Evolutionary conservation across 345 rosid species (phyloP), one percentile per base, ranked within the genome.

Genomic region (Hypericum perforatum): DNA sequence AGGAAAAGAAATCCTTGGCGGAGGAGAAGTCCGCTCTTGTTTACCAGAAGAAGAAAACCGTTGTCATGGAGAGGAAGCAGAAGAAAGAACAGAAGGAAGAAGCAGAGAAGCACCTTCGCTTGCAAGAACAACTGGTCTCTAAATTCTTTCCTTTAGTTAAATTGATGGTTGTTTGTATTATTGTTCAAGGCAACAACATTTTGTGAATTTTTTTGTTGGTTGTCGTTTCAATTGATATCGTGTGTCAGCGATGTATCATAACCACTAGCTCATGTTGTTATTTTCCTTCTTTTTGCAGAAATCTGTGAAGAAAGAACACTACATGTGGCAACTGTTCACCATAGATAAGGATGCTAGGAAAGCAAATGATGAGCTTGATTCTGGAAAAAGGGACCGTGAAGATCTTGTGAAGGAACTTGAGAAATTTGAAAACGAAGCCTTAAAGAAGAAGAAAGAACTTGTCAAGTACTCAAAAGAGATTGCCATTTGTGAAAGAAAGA

Each of bases 11-110:
- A 56, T 88, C 76, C n/a, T 61, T 46, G 16, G 98, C 98, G 8
- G 98, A 88, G 69, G 94, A 88, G 62, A 92, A 80, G 57, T 77
- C 94, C 14, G 94, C 89, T 0, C 84, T 83, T 68, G 69, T 70
- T 16, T 92, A 83, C 68, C 96, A 88, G 80, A 85, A 79, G 51
- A 92, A 92, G 76, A 80, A 81, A 73, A 82, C 90, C 0, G 52
- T 88, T 7, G 86, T 80, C 7, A 54, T 70, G 61, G 98, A 92
- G 78, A 80, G 95, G 79, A 92, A 92, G 73, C 91, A 83, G 67
- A 92, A 92, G 82, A 92, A 92, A 75, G 97, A 82, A 56, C 98
- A 92, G 69, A 92, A 92, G 76, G 96, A 88, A 77, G 98, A 92
- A 80, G 98, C 95, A 38, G 98, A 92, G 72, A 88, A 82, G 64